phyloP scores from a whole-genome alignment of 192 early-diverging fungal species.

The Coemansia javaensis region DNA sequence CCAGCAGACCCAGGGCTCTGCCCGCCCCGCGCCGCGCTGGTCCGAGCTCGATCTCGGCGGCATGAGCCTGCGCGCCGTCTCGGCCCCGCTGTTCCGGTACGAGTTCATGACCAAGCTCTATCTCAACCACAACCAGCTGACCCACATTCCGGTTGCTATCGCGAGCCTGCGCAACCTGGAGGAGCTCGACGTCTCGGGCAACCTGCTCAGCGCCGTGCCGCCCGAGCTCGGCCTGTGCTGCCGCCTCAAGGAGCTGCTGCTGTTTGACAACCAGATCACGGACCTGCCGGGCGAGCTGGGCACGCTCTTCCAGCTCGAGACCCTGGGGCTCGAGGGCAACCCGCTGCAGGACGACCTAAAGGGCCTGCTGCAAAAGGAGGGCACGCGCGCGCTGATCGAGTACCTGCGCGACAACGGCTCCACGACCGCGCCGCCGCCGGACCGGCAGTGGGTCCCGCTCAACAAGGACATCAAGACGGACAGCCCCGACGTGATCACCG shows the following conservation, averaged over 20 bases:
- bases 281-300: slow-evolving; percentile 86
- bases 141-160: slow-evolving; percentile 69
- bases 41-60: slow-evolving; percentile 90
- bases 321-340: slow-evolving; percentile 92
- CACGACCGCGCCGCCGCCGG: slow-evolving; percentile 68
- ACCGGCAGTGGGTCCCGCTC: slow-evolving; percentile 85
- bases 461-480: slow-evolving; percentile 67
- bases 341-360: slow-evolving; percentile 80
- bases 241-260: slow-evolving; percentile 71
- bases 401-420: slow-evolving; percentile 87
- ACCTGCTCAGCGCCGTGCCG: slow-evolving; percentile 75
- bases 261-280: slow-evolving; percentile 88
- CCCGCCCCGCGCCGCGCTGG: slow-evolving; percentile 55
- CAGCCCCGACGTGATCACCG: slow-evolving; percentile 72
- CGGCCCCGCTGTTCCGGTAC: slow-evolving; percentile 72
- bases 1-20: neutral
- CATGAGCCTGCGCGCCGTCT: slow-evolving; percentile 83
- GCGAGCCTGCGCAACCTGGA: slow-evolving; percentile 61
- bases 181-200: slow-evolving; percentile 84
- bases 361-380: slow-evolving; percentile 79
- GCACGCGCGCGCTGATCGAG: slow-evolving; percentile 72
- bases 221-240: slow-evolving; percentile 84
- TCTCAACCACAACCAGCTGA: slow-evolving; percentile 92
- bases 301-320: slow-evolving; percentile 82
- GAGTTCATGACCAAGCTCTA: slow-evolving; percentile 86